A percentile compares a stretch with the other conserved stretches of the same genome.
Evolutionary conservation across 768 basidiomycete species (phyloP).

Genomic region (Tulasnella sp.): DNA sequence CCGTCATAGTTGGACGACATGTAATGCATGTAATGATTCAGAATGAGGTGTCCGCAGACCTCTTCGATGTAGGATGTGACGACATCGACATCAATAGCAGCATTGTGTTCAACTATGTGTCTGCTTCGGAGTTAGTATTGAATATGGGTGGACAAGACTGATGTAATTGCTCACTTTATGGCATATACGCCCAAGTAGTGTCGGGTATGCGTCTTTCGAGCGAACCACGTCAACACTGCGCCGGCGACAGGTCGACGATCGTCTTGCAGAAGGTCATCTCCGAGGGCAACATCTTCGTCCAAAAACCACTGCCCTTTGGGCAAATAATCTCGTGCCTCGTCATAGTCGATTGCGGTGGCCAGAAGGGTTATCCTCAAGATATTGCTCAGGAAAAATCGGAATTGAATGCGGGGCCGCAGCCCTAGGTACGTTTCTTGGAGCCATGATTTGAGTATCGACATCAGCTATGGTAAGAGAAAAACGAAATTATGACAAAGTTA

Average conservation of each 20-base stretch:
- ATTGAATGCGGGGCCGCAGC: not conserved
- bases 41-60: conserved; percentile 13
- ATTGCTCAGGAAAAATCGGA: not conserved
- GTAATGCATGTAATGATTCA: not conserved
- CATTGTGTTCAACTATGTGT: not conserved
- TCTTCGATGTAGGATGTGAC: conserved; percentile 5
- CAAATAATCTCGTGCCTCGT: not conserved
- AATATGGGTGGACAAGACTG: not conserved
- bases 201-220: not conserved
- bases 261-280: not conserved
- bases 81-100: conserved; percentile 1
- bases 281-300: not conserved
- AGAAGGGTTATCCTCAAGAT: not conserved
- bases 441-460: conserved; percentile 1
- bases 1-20: not conserved
- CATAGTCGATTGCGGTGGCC: not conserved
- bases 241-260: not conserved
- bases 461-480: not conserved
- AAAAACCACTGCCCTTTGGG: not conserved
- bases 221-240: not conserved
- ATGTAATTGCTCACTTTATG: not conserved
- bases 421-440: not conserved
- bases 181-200: not conserved
- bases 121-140: not conserved
- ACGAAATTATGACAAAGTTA: not conserved